Percentiles rank a stretch among this genome's conserved stretches.
These are phyloP conservation scores for Fusarium liriodendri DNA, from an alignment of 2,329 filamentous ascomycete genomes.

Conservation along the genomic window DNA sequence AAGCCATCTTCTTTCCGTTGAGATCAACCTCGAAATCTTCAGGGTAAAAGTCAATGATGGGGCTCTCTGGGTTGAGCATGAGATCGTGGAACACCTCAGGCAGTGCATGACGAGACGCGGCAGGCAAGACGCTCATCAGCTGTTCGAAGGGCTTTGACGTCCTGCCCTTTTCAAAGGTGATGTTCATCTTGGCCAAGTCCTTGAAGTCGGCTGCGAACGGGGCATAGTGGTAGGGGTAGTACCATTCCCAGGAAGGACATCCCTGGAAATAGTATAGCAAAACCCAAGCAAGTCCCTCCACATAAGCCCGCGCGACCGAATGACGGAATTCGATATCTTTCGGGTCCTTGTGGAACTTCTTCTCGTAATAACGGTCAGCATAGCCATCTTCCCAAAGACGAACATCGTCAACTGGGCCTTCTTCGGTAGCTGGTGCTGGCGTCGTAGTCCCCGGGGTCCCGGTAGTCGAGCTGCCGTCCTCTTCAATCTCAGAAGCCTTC, in stretches of 20 bases:
- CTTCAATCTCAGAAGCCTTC: constrained; percentile 78
- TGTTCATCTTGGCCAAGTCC: constrained; percentile 80
- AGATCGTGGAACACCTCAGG: constrained; percentile 89
- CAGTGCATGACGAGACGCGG: constrained; percentile 90
- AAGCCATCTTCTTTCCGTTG: constrained; percentile 98
- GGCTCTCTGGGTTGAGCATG: constrained; percentile 88
- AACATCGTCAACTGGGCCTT: constrained; percentile 81
- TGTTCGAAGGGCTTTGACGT: constrained; percentile 96
- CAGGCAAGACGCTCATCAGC: constrained; percentile 96
- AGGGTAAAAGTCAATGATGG: constrained; percentile 98
- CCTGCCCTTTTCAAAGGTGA: constrained; percentile 84
- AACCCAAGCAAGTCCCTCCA: constrained; percentile 95
- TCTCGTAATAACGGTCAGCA: constrained; percentile 93
- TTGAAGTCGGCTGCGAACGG: constrained; percentile 97
- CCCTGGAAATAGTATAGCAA: constrained; percentile 98
- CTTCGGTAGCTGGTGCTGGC: constrained; percentile 63
- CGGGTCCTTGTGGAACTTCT: constrained; percentile 90
- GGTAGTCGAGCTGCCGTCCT: constrained; percentile 70
- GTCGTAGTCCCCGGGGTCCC: constrained; percentile 63
- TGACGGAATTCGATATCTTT: constrained; percentile 88
- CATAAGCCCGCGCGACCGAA: constrained; percentile 90
- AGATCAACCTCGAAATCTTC: constrained; percentile 93
- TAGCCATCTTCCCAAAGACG: constrained; percentile 96
- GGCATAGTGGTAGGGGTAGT: constrained; percentile 98
- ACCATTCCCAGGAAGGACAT: constrained; percentile 99